Conservation (phyloP, 2,329 filamentous ascomycete species). For the Davidsoniella australis region DNA sequence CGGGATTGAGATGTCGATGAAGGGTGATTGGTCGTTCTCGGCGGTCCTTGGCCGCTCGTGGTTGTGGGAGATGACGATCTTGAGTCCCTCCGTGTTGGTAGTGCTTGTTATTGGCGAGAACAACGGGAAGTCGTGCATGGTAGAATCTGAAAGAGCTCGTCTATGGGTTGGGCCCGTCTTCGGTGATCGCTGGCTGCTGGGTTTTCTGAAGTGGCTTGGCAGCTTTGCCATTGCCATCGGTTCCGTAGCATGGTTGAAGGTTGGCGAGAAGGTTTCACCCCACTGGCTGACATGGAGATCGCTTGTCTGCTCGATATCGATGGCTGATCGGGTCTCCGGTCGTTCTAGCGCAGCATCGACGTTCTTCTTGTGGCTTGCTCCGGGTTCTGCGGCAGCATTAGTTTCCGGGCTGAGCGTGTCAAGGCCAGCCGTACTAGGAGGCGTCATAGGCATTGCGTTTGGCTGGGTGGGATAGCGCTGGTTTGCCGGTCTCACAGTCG, state of each 20-base stretch:
- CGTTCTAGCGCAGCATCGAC: conserved; percentile 13
- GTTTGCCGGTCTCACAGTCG: conserved; percentile 42
- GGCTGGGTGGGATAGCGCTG: conserved; percentile 44
- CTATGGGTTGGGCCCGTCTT: conserved; percentile 23
- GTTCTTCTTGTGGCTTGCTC: conserved; percentile 3
- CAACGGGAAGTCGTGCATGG: conserved; percentile 38
- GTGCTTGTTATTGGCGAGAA: conserved; percentile 18
- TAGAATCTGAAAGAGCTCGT: conserved; percentile 62
- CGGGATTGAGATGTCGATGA: conserved; percentile 56
- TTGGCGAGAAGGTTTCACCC: conserved; percentile 1
- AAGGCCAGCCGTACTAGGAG: conserved; percentile 40
- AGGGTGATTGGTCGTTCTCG: conserved; percentile 38
- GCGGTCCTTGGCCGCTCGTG: conserved; percentile 21
- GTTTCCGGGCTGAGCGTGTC: conserved; percentile 24
- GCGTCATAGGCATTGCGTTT: conserved; percentile 43
- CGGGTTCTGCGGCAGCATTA: background rate
- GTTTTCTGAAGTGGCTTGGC: conserved; percentile 2
- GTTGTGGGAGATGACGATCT: conserved; percentile 58
- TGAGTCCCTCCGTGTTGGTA: conserved; percentile 44
- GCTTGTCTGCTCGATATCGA: conserved; percentile 12
- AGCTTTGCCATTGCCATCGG: background rate
- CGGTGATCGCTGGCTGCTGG: conserved; percentile 3
- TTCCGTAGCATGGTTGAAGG: background rate
- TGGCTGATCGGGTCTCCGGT: too few relatives aligned
- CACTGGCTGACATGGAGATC: conserved; percentile 19